Base-by-base conservation (phyloP, 2,329 filamentous ascomycete genomes). In the Talaromyces sp. region DNA sequence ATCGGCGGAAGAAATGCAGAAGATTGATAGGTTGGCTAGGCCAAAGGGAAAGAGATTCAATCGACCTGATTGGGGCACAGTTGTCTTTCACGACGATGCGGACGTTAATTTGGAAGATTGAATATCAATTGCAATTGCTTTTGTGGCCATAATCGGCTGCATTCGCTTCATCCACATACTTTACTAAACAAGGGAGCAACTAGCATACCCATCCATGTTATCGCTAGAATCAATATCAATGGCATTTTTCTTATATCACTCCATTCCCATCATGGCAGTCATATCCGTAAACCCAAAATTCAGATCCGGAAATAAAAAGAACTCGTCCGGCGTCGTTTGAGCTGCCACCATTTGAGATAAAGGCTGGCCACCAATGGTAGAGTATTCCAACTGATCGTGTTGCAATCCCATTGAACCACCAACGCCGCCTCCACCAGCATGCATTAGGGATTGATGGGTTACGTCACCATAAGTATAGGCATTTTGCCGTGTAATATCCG, bases 51-150 rank as follows among this genome's bases (percentile, higher is more conserved):
- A 69, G 56, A 66, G 69, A 17, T 71, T 72, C 49, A 72, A 71
- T 65, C 63, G 66, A 3, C 70, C 69, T 13, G 67, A 72, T 37
- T 72, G 69, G 70, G 70, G 70, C 7, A 67, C 68, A 2, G 62
- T 63, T 3, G 66, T 72, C 11, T 72, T 71, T 45, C 70, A 72
- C 65, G 67, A 74, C 63, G 65, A 72, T 49, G 57, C 62, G 59
- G 35, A 54, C 67, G n/a, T 71, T 66, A 2, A 73, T 67, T 45
- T 73, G 69, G 27, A 71, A 72, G 37, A 73, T 69, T 57, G 41
- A 58, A 59, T 17, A 1, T 39, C 10, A n/a, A 39, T 56, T 37
- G 3, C n/a, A 9, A 19, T 41, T 52, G 6, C 11, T 41, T 27
- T n/a, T 3, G 3, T 27, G 10, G 11, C 13, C 4, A 33, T 62